Conservation (phyloP, 768 basidiomycete genomes). For the Phaeotremella skinneri region DNA sequence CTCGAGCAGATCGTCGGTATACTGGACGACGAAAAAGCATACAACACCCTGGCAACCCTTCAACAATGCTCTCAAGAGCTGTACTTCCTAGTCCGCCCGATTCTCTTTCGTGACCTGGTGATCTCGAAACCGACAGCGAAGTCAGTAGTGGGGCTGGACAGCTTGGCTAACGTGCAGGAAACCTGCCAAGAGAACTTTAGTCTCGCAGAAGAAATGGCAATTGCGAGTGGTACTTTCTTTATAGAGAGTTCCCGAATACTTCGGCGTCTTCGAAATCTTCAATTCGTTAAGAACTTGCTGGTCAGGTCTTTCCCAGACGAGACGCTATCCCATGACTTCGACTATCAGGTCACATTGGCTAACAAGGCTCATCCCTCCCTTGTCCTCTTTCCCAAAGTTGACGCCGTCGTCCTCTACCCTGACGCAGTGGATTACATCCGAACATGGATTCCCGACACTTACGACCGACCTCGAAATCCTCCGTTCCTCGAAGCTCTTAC, state of each 20-base stretch:
- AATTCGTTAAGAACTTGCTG: conserved; percentile 16
- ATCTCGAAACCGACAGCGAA: conserved; percentile 8
- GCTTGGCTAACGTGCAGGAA: no score
- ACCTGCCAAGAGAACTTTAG: not conserved
- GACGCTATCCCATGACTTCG: conserved; percentile 2
- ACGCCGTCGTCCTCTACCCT: conserved; percentile 13
- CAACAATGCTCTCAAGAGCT: conserved; percentile 15
- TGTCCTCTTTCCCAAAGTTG: conserved; percentile 10
- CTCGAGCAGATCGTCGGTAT: not conserved
- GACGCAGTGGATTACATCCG: conserved; percentile 22
- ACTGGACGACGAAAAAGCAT: not conserved
- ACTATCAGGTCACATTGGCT: not conserved
- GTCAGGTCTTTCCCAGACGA: conserved; percentile 18
- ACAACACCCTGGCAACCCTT: not conserved
- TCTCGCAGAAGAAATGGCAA: not conserved
- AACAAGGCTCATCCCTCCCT: not conserved
- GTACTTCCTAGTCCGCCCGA: conserved; percentile 19
- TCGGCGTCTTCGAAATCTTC: conserved; percentile 10
- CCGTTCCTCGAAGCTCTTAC: conserved; percentile 19
- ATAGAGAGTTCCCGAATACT: not conserved
- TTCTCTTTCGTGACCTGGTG: conserved; percentile 13
- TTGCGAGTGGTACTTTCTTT: not conserved
- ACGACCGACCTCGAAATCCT: conserved; percentile 17
- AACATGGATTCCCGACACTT: conserved; percentile 15
- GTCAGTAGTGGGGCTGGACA: conserved; percentile 6